Evolutionary conservation across 805 yeast species (phyloP).

Genomic region (Starmerella kuoi): DNA sequence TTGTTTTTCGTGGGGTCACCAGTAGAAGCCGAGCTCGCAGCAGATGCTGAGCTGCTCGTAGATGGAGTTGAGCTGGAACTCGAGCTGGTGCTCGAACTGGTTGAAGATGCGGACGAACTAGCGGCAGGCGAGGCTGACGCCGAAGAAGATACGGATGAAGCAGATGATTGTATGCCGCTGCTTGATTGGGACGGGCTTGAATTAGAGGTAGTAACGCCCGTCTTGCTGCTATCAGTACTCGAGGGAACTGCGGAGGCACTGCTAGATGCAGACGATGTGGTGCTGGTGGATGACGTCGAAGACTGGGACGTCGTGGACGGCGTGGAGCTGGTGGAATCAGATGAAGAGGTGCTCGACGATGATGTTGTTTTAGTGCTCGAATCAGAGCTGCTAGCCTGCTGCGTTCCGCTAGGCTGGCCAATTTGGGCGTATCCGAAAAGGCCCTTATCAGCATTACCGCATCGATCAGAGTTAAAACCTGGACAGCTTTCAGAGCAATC

Average conservation of each 20-base stretch:
- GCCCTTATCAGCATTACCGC: constrained; percentile 35
- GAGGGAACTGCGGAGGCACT: not conserved
- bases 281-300: not conserved
- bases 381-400: constrained; percentile 13
- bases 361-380: constrained; percentile 14
- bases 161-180: constrained; percentile 2
- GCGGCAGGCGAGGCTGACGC: constrained; percentile 5
- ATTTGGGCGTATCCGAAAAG: constrained; percentile 44
- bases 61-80: not conserved
- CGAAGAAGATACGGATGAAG: constrained; percentile 7
- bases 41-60: not conserved
- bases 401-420: constrained; percentile 28
- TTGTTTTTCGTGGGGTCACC: not conserved
- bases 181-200: constrained; percentile 2
- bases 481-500: constrained; percentile 34
- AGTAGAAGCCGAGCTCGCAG: not conserved
- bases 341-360: constrained; percentile 15
- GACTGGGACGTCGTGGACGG: constrained; percentile 8
- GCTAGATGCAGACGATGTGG: constrained; percentile 1
- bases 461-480: constrained; percentile 35
- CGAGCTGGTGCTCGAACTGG: constrained; percentile 6
- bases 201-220: constrained; percentile 1
- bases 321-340: constrained; percentile 11
- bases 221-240: constrained; percentile 1
- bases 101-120: constrained; percentile 1